Conservation (phyloP, 768 basidiomycete genomes). For the Imleria badia region DNA sequence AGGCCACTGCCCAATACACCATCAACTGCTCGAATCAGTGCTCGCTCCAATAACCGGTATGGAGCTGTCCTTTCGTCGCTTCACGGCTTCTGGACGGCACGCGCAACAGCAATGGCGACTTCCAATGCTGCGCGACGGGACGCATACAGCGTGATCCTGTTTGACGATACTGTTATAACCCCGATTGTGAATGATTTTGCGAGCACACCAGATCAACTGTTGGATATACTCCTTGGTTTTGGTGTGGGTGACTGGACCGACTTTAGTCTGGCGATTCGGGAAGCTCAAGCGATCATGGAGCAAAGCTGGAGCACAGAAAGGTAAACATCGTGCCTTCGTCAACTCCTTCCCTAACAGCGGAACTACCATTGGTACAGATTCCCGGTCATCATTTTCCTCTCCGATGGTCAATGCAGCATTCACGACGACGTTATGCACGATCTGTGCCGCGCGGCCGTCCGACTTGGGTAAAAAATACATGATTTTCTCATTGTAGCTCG, state of each 20-base stretch:
- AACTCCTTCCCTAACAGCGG: background rate
- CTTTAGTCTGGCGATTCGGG: too few relatives aligned
- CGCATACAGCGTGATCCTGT: constrained; percentile 57
- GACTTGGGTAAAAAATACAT: constrained; percentile 46
- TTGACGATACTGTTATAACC: constrained; percentile 27
- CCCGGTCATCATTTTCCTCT: constrained; percentile 41
- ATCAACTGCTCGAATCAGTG: constrained; percentile 36
- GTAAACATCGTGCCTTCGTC: constrained; percentile 28
- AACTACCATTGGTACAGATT: background rate
- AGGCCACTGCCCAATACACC: constrained; percentile 47
- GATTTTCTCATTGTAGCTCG: too few relatives aligned
- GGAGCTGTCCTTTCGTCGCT: constrained; percentile 61
- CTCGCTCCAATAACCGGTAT: constrained; percentile 45
- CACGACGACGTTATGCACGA: constrained; percentile 32
- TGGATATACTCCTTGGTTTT: constrained; percentile 38
- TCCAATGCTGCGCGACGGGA: constrained; percentile 41
- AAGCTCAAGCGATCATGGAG: too few relatives aligned
- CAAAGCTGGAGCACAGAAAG: too few relatives aligned
- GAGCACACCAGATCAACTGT: constrained; percentile 44
- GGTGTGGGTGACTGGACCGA: constrained; percentile 40
- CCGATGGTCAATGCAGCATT: constrained; percentile 49
- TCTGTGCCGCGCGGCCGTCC: constrained; percentile 30
- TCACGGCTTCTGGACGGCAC: constrained; percentile 55
- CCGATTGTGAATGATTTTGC: constrained; percentile 46
- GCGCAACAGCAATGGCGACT: constrained; percentile 37